phyloP scores from a whole-genome alignment of 2,329 filamentous ascomycete species.

The Fonsecaea multimorphosa region DNA sequence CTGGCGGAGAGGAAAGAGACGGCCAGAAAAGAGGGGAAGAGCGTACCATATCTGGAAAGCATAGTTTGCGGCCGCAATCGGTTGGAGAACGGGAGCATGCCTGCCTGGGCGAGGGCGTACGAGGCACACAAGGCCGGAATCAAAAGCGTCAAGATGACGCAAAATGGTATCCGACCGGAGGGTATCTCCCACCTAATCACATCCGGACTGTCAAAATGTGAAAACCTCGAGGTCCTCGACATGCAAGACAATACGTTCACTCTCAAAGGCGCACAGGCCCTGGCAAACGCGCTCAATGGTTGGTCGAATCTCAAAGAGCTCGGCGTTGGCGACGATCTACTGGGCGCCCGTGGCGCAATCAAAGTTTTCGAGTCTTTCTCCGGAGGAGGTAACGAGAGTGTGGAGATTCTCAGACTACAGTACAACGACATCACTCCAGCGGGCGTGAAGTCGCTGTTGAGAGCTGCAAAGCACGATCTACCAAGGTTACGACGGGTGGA shows the following conservation, averaged over 20 bases:
- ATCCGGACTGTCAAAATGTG: slow-evolving; percentile 75
- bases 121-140: slow-evolving; percentile 78
- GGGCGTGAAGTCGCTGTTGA: slow-evolving; percentile 73
- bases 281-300: slow-evolving; percentile 73
- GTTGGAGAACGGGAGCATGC: slow-evolving; percentile 95
- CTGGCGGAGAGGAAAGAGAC: slow-evolving; percentile 84
- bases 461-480: slow-evolving; percentile 70
- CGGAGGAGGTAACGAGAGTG: slow-evolving; percentile 75
- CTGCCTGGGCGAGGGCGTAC: slow-evolving; percentile 88
- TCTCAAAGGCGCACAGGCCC: slow-evolving; percentile 74
- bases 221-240: slow-evolving; percentile 76
- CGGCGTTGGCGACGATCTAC: slow-evolving; percentile 84
- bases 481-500: slow-evolving; percentile 84
- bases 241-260: slow-evolving; percentile 99
- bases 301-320: slow-evolving; percentile 83
- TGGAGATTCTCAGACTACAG: slow-evolving; percentile 82
- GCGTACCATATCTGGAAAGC: slow-evolving; percentile 87
- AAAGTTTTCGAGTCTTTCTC: slow-evolving; percentile 75
- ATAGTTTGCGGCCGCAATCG: slow-evolving; percentile 95
- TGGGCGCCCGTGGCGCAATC: slow-evolving; percentile 77
- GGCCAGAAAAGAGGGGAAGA: slow-evolving; percentile 66
- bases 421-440: slow-evolving; percentile 91
- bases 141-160: slow-evolving; percentile 92
- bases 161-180: slow-evolving; percentile 95
- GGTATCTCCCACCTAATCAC: slow-evolving; percentile 82